phyloP scores from a whole-genome alignment of 75 land plant genomes.

The Cunninghamia lanceolata region DNA sequence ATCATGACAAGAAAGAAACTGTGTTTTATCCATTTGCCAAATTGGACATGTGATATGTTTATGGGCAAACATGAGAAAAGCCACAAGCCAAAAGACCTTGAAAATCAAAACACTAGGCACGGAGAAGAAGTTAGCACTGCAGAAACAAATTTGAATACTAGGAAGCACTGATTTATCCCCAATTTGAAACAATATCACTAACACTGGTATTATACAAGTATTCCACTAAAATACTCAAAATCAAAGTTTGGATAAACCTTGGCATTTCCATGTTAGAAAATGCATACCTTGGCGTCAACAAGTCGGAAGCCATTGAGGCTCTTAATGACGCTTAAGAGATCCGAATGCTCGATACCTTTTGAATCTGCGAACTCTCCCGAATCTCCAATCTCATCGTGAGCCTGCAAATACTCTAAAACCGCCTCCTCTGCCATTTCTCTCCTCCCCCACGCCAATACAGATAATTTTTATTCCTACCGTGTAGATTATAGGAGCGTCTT shows the following conservation, averaged over 20 bases:
- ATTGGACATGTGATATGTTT: neutral
- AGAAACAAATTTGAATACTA: too few relatives aligned
- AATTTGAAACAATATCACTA: too few relatives aligned
- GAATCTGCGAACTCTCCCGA: slow-evolving; percentile 65
- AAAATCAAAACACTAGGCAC: neutral
- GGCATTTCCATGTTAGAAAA: neutral
- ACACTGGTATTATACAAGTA: too few relatives aligned
- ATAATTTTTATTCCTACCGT: too few relatives aligned
- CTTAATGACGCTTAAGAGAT: slow-evolving; percentile 73
- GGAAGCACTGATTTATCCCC: too few relatives aligned
- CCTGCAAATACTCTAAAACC: slow-evolving; percentile 48
- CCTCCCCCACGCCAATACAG: neutral
- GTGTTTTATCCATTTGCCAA: neutral
- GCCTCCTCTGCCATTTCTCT: slow-evolving; percentile 58
- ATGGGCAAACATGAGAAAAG: neutral
- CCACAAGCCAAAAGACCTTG: neutral
- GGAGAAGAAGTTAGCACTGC: neutral
- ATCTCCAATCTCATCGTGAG: slow-evolving; percentile 52
- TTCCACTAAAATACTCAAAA: too few relatives aligned
- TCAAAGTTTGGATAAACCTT: too few relatives aligned
- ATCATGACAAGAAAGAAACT: too few relatives aligned
- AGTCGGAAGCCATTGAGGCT: slow-evolving; percentile 72
- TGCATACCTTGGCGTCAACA: slow-evolving; percentile 68
- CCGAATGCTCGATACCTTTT: slow-evolving; percentile 53
- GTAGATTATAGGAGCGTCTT: too few relatives aligned